Evolutionary conservation across 2,329 filamentous ascomycete species (phyloP).

Genomic region (Trematosphaeria pertusa): DNA sequence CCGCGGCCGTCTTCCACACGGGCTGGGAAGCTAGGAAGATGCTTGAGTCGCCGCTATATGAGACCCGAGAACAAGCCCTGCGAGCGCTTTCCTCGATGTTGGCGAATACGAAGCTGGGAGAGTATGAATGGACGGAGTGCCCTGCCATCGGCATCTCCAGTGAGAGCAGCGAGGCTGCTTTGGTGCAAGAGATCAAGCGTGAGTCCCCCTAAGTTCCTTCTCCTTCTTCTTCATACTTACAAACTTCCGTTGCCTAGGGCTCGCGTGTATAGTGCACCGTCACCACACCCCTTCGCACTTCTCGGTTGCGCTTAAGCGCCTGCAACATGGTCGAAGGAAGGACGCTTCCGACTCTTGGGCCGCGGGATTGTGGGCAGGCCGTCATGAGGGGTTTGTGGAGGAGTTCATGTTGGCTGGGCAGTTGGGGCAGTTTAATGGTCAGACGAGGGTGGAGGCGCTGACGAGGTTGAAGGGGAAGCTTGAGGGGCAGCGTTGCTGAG

Average conservation of each 20-base stretch:
- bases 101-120: not conserved
- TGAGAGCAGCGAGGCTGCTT: not conserved
- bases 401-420: not conserved
- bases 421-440: not conserved
- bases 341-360: not conserved
- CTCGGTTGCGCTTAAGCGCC: not conserved
- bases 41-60: not conserved
- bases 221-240: too few relatives aligned
- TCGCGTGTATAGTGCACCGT: not conserved
- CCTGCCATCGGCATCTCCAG: not conserved
- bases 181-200: not conserved
- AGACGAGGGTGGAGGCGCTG: not conserved
- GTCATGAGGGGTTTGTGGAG: not conserved
- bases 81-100: not conserved
- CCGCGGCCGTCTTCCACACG: not conserved
- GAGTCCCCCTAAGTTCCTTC: too few relatives aligned
- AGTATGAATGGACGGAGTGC: not conserved
- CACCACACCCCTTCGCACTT: not conserved
- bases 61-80: not conserved
- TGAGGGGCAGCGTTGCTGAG: not conserved
- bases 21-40: not conserved
- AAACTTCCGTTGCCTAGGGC: not conserved
- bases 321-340: not conserved
- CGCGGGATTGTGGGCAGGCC: not conserved
- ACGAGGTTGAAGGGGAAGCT: not conserved